Evolutionary conservation across 2,329 filamentous ascomycete species (phyloP), one percentile per base, ranked within the genome.

Genomic region (Colletotrichum melonis): DNA sequence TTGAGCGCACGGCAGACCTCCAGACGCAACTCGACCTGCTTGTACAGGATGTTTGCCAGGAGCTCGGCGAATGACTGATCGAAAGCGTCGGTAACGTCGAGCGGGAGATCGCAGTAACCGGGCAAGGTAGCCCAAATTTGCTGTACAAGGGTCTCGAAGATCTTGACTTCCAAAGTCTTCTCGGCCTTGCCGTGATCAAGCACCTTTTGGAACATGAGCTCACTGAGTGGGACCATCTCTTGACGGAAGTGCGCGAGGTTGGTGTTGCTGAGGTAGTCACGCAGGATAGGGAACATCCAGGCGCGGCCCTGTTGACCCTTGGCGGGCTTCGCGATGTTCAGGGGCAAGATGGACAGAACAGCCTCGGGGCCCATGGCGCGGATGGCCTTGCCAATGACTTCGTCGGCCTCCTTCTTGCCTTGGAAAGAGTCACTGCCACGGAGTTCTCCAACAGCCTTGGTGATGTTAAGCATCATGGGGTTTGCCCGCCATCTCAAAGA

Each of bases 141-240:
- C 77, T 97, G 93, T 9, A 99, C 94, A 5, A 99, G 87, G 0
- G 97, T 98, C 84, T 99, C 96, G 81, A 97, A 99, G 72, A 99
- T 97, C 87, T 99, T 99, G 80, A 97, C 90, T 81, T 98, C 95
- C 89, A 98, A 95, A 0, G 95, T 97, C 87, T 98, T 98, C 80
- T 96, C 94, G 16, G 91, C 91, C 26, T 90, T 86, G 16, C 93
- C 94, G 78, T 97, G 93, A 74, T 97, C 93, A 59, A 98, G 86
- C 5, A 98, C 94, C 76, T 90, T 92, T 81, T 98, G 94, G 82
- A 96, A 98, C 87, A 99, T 94, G 63, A 90, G 85, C 81, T 98
- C 94, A 80, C 96, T 98, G 28, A 99, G 86, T 19, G 97, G 95
- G 6, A 98, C 91, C 82, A 99, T 92, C 78, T 97, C 95, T 3